Percentiles rank a stretch among this genome's conserved stretches.
Conservation (phyloP, 169 alveolate species). For the Plasmodium ovale region DNA sequence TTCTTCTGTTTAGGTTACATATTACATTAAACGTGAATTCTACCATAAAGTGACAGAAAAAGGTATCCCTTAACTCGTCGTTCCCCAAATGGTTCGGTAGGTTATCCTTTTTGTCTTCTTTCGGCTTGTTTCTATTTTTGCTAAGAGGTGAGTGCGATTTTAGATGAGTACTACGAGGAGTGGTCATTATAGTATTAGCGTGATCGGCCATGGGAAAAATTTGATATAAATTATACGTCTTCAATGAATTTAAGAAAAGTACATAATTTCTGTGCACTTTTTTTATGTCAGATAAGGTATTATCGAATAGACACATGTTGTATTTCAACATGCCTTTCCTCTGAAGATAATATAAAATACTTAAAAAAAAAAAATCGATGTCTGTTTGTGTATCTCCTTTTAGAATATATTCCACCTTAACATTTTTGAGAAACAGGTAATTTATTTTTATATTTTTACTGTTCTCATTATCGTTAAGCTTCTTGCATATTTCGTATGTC, state of each 20-base stretch:
- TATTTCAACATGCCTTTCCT: slow-evolving; percentile 7
- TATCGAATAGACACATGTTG: background rate
- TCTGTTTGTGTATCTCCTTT: background rate
- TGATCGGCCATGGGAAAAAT: background rate
- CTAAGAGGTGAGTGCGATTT: background rate
- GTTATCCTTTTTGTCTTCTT: background rate
- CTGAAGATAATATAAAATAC: slow-evolving; percentile 22
- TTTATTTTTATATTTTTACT: slow-evolving; percentile 22
- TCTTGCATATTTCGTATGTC: slow-evolving; percentile 29
- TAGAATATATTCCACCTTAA: slow-evolving; percentile 18
- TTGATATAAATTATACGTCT: slow-evolving; percentile 18
- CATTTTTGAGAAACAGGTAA: slow-evolving; percentile 19
- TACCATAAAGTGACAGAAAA: slow-evolving; percentile 33
- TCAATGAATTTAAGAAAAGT: slow-evolving; percentile 33
- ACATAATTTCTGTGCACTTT: slow-evolving; percentile 8
- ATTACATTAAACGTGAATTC: slow-evolving; percentile 52
- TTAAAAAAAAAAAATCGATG: slow-evolving; percentile 6
- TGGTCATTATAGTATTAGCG: background rate
- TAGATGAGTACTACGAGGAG: background rate
- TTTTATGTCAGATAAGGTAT: slow-evolving; percentile 18
- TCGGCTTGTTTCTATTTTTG: background rate
- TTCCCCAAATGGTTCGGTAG: no score
- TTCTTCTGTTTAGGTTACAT: slow-evolving; percentile 13
- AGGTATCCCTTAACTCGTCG: background rate
- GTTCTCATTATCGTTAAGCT: background rate